A percentile compares a stretch with the other conserved stretches of the same genome.
Evolutionary conservation across 1,284 basidiomycete genomes (phyloP).

Genomic region (Lignosus rhinocerotis): DNA sequence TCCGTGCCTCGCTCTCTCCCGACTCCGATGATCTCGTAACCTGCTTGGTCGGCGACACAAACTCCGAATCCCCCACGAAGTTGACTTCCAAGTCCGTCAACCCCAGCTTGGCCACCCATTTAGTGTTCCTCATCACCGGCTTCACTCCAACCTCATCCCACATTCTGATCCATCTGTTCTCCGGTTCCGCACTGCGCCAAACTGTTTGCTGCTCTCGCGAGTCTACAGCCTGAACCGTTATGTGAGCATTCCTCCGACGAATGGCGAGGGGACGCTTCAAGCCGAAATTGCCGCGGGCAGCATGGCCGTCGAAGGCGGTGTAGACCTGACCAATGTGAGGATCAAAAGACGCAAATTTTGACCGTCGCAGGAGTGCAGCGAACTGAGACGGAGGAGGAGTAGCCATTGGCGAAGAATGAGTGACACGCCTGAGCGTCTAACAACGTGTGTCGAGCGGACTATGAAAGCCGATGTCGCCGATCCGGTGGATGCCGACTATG

Average conservation of each 20-base stretch:
- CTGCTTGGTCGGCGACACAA: constrained; percentile 24
- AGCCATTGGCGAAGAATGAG: constrained; percentile 23
- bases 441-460: constrained; percentile 25
- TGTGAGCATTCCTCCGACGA: constrained; percentile 54
- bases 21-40: constrained; percentile 8
- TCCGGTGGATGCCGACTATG: constrained; percentile 17
- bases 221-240: constrained; percentile 63
- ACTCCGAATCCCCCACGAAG: constrained; percentile 55
- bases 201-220: constrained; percentile 72
- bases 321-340: constrained; percentile 73
- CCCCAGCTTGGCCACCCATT: constrained; percentile 15
- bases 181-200: constrained; percentile 65
- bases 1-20: constrained; percentile 8
- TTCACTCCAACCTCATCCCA: constrained; percentile 62
- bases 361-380: constrained; percentile 68
- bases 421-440: constrained; percentile 7
- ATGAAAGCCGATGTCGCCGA: constrained; percentile 12
- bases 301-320: constrained; percentile 63
- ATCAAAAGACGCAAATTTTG: constrained; percentile 77
- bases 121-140: constrained; percentile 29
- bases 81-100: constrained; percentile 38
- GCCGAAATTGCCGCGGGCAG: constrained; percentile 76
- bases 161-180: constrained; percentile 63
- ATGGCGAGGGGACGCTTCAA: constrained; percentile 74
- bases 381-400: constrained; percentile 59